phyloP scores from a whole-genome alignment of 495 filamentous ascomycete species.

The Venustampulla echinocandica region DNA sequence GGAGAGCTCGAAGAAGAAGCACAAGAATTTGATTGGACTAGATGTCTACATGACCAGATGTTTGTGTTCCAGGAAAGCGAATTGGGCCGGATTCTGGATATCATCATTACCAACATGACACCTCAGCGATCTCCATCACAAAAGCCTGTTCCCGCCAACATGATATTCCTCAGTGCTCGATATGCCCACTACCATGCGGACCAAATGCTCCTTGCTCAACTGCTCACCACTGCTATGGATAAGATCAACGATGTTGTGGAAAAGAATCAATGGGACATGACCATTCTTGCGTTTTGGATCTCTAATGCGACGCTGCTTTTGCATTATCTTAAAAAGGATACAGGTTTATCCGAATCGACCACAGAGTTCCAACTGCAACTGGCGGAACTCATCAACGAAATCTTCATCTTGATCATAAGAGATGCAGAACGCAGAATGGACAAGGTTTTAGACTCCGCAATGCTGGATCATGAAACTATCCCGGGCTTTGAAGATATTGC shows the following conservation, averaged over 20 bases:
- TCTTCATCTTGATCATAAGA: conserved; percentile 96
- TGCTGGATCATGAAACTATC: conserved; percentile 98
- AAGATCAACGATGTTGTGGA: conserved; percentile 96
- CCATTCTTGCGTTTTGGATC: conserved; percentile 96
- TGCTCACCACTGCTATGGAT: conserved; percentile 81
- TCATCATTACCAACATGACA: conserved; percentile 97
- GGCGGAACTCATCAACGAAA: conserved; percentile 93
- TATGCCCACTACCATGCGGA: conserved; percentile 97
- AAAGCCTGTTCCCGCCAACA: conserved; percentile 94
- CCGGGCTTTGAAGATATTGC: conserved; percentile 92
- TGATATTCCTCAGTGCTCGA: conserved; percentile 88
- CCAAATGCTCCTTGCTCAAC: conserved; percentile 67
- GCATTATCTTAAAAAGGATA: conserved; percentile 95
- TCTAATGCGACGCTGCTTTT: conserved; percentile 92
- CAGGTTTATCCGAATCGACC: conserved; percentile 70
- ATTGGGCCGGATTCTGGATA: conserved; percentile 79
- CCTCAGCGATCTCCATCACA: conserved; percentile 91
- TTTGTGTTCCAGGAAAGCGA: conserved; percentile 98
- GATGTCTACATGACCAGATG: conserved; percentile 97
- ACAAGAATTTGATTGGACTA: conserved; percentile 95
- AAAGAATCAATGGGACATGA: conserved; percentile 97
- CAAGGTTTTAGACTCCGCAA: conserved; percentile 82
- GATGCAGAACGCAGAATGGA: conserved; percentile 98
- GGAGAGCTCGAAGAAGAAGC: conserved; percentile 83
- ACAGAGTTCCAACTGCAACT: conserved; percentile 87